phyloP scores from a whole-genome alignment of 257 asterid species.

The Thymus quinquecostatus region DNA sequence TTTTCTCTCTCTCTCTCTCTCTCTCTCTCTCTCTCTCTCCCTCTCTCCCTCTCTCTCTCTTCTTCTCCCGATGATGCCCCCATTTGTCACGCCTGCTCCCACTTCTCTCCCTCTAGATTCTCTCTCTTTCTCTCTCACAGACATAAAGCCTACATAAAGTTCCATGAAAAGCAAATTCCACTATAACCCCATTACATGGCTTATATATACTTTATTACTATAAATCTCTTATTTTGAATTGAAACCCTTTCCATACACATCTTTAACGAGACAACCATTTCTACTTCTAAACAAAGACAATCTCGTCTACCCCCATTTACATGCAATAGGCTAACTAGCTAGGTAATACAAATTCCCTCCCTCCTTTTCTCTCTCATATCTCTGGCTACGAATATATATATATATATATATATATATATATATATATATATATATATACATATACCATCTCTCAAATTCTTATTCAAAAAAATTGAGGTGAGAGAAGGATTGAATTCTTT shows the following conservation, averaged over 20 bases:
- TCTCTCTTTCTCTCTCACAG: constrained; percentile 18
- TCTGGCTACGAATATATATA: too few relatives aligned
- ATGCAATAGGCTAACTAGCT: not conserved
- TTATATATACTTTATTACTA: not conserved
- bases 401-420: too few relatives aligned
- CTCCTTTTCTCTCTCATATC: too few relatives aligned
- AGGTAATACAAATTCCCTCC: not conserved
- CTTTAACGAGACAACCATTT: constrained; percentile 40
- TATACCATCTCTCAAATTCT: too few relatives aligned
- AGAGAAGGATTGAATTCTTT: too few relatives aligned
- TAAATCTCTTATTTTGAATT: not conserved
- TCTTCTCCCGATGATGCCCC: constrained; percentile 13
- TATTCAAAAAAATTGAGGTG: too few relatives aligned
- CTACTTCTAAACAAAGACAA: not conserved
- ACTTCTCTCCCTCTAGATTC: constrained; percentile 4
- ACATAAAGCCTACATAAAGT: constrained; percentile 31
- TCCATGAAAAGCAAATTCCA: constrained; percentile 38
- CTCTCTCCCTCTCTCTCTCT: constrained; percentile 19
- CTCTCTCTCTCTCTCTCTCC: constrained; percentile 29
- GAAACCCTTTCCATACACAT: constrained; percentile 29
- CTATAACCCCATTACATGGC: constrained; percentile 41
- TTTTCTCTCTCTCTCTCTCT: constrained; percentile 44
- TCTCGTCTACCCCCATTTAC: constrained; percentile 32
- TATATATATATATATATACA: too few relatives aligned
- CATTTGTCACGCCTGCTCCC: constrained; percentile 77